Evolutionary conservation across 2,329 filamentous ascomycete species (phyloP), one percentile per base, ranked within the genome.

Genomic region (Epichloe gansuensis): DNA sequence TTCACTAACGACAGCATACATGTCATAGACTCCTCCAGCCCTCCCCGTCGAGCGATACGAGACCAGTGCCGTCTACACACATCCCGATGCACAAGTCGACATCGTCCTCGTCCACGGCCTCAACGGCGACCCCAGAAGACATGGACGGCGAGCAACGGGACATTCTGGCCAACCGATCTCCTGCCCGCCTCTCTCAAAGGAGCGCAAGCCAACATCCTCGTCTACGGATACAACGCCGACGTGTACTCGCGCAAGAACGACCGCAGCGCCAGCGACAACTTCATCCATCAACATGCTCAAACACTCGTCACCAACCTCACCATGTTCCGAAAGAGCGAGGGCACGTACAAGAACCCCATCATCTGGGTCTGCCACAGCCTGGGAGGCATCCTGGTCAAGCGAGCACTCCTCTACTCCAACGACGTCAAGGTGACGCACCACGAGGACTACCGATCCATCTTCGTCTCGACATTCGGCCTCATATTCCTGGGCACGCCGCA

Each of bases 401-500:
- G 82, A 46, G 82, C 83, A 1, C 69, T 90, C 47, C 74, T 86
- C 48, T 82, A 85, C 63, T 85, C 82, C 46, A 77, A 79, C 58
- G 83, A 81, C 59, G 64, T 86, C 12, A 74, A 72, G 7, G 75
- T 74, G 42, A 74, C 77, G 52, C 75, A 80, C 58, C 77, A 82
- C 39, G 79, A 86, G 55, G 76, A 85, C 52, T 75, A 81, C 38
- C 77, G 84, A 21, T 83, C 83, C 11, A 79, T 89, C 50, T 88
- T 78, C 58, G 76, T 88, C 9, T 88, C 84, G 1, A 90, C 86
- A 0, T 90, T 83, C 61, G 86, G 82, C 25, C 79, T 90, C 53
- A 74, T 90, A 37, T 91, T 91, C 63, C 74, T 91, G 31, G 86
- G 86, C 13, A 91, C 86, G 13, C 86, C 86, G 6, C 86, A 90